phyloP scores from a whole-genome alignment of 2,329 filamentous ascomycete genomes.

The Cercospora nicotianae region DNA sequence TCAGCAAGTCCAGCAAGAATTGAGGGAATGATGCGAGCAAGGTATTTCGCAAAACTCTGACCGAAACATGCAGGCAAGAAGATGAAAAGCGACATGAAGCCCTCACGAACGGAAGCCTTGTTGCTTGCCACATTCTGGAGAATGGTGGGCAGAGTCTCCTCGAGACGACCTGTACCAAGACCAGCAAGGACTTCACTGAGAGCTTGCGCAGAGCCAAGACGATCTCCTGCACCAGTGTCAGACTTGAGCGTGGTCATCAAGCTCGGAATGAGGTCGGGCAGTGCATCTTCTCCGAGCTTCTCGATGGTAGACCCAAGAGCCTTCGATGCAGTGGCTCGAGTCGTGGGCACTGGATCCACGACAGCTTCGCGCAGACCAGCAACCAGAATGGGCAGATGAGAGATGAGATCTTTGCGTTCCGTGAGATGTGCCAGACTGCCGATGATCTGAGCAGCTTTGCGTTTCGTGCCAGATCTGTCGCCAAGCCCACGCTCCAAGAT shows the following conservation, averaged over 20 bases:
- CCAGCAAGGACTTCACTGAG: slow-evolving; percentile 95
- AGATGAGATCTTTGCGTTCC: slow-evolving; percentile 88
- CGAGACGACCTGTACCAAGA: slow-evolving; percentile 84
- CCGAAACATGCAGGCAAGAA: slow-evolving; percentile 98
- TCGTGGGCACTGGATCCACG: slow-evolving; percentile 94
- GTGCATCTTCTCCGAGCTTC: slow-evolving; percentile 93
- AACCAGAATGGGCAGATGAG: slow-evolving; percentile 88
- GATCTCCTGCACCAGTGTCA: slow-evolving; percentile 92
- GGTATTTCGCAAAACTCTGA: slow-evolving; percentile 95
- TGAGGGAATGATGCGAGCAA: slow-evolving; percentile 91
- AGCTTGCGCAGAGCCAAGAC: slow-evolving; percentile 92
- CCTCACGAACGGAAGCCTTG: slow-evolving; percentile 88
- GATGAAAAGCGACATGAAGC: slow-evolving; percentile 99
- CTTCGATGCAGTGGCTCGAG: slow-evolving; percentile 91
- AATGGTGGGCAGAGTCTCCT: slow-evolving; percentile 95
- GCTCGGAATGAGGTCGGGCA: slow-evolving; percentile 94
- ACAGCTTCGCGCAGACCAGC: slow-evolving; percentile 84
- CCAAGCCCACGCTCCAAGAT: slow-evolving; percentile 90
- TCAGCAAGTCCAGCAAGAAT: slow-evolving; percentile 93
- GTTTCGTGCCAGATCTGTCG: slow-evolving; percentile 90
- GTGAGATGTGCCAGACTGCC: slow-evolving; percentile 96
- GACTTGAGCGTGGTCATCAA: slow-evolving; percentile 98
- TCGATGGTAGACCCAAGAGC: slow-evolving; percentile 95
- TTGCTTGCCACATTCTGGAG: slow-evolving; percentile 91
- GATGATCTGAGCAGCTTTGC: slow-evolving; percentile 96